Conservation (phyloP, 2,329 filamentous ascomycete species). For the Claviceps purpurea region DNA sequence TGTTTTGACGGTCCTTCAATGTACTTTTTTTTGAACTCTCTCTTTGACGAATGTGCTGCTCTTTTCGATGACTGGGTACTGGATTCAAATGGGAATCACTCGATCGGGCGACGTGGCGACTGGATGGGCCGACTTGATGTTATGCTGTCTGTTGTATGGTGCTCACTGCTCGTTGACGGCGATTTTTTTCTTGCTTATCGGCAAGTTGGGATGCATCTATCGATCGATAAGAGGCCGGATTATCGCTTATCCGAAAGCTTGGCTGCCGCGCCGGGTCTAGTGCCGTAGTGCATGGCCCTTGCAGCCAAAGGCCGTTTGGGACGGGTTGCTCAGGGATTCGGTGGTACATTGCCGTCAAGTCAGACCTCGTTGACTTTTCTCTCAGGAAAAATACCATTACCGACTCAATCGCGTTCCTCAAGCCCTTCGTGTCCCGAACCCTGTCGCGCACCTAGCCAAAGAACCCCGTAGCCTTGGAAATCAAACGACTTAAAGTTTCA, state of each 20-base stretch:
- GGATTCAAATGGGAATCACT: not conserved
- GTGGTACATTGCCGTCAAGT: not conserved
- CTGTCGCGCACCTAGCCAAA: not conserved
- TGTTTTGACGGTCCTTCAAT: not conserved
- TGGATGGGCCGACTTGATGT: not conserved
- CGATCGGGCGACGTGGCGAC: not conserved
- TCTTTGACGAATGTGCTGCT: no score
- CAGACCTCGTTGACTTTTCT: not conserved
- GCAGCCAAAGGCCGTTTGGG: not conserved
- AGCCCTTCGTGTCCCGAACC: not conserved
- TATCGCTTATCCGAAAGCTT: constrained; percentile 16
- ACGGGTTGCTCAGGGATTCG: no score
- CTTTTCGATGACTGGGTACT: no score
- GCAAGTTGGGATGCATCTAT: constrained; percentile 3
- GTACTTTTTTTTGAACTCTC: no score
- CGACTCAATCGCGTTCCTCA: not conserved
- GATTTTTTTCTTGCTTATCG: constrained; percentile 14
- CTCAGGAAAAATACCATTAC: not conserved
- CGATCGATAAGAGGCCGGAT: constrained; percentile 17
- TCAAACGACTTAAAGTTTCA: not conserved
- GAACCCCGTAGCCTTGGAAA: not conserved
- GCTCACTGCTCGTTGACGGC: constrained; percentile 11
- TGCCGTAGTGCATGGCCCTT: not conserved
- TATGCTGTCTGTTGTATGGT: not conserved
- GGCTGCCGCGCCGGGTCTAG: not conserved